A percentile compares a stretch with the other conserved stretches of the same genome.
These are phyloP conservation scores for Aeschynomene evenia DNA, from an alignment of 306 rosid species.

Conservation along the genomic window DNA sequence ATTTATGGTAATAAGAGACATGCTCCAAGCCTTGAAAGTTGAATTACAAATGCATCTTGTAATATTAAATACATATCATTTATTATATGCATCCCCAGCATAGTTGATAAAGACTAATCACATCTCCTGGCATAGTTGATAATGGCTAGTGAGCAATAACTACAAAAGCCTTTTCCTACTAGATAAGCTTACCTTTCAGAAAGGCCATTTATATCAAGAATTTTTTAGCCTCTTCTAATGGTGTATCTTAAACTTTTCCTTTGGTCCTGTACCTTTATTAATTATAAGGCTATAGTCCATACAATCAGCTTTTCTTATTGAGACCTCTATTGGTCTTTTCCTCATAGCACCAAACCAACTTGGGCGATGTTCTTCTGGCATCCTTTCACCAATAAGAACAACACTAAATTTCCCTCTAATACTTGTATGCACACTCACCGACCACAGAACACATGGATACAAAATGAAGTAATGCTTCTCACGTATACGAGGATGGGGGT, in stretches of 20 bases:
- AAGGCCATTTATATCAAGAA: background rate
- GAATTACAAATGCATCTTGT: background rate
- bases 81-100: background rate
- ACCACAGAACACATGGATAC: background rate
- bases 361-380: background rate
- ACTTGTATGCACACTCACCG: background rate
- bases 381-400: background rate
- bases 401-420: background rate
- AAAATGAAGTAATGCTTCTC: background rate
- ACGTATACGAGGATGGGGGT: background rate
- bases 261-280: background rate
- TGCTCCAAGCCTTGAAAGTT: background rate
- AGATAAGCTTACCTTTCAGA: too few species aligned
- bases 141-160: background rate
- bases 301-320: background rate
- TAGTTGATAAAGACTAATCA: conserved; percentile 9
- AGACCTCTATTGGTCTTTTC: background rate
- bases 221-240: background rate
- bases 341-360: background rate
- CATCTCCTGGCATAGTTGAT: too few species aligned
- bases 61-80: background rate
- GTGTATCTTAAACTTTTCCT: background rate
- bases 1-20: conserved; percentile 6
- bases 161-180: background rate
- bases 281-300: background rate